A percentile compares a stretch with the other conserved stretches of the same genome.
These are phyloP conservation scores for Blepharisma stoltei DNA, from an alignment of 73 alveolate species.

Conservation along the genomic window DNA sequence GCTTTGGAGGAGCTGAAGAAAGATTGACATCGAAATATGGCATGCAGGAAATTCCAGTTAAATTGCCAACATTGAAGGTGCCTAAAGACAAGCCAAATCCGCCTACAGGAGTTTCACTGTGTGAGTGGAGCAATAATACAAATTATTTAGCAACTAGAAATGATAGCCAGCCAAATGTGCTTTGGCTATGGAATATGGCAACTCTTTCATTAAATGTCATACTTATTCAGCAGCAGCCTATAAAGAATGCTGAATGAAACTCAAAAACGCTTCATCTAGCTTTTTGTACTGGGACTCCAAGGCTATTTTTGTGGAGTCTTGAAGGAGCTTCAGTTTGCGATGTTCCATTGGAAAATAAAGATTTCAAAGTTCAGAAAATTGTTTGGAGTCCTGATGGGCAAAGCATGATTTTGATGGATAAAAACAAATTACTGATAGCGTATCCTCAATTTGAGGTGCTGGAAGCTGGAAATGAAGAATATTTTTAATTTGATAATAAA, in stretches of 20 bases:
- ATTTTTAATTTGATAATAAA: not conserved
- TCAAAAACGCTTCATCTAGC: constrained; percentile 72
- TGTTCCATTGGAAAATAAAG: constrained; percentile 53
- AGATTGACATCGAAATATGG: constrained; percentile 57
- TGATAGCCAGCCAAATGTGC: constrained; percentile 71
- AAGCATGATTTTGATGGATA: constrained; percentile 68
- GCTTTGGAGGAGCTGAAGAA: constrained; percentile 58
- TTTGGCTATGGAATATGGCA: constrained; percentile 82
- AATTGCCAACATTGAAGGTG: constrained; percentile 62
- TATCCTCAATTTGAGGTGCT: constrained; percentile 71
- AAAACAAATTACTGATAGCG: constrained; percentile 69
- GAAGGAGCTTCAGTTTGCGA: constrained; percentile 86
- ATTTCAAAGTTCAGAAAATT: constrained; percentile 64
- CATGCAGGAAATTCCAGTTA: constrained; percentile 52
- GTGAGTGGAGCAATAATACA: constrained; percentile 78
- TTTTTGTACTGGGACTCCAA: constrained; percentile 74
- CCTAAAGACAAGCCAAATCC: constrained; percentile 72
- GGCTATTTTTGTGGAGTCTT: constrained; percentile 81
- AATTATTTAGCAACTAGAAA: constrained; percentile 78
- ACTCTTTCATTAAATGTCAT: constrained; percentile 58
- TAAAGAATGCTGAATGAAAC: constrained; percentile 73
- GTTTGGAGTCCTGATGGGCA: constrained; percentile 91
- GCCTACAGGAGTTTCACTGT: constrained; percentile 67
- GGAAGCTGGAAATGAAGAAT: constrained; percentile 30
- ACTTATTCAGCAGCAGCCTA: constrained; percentile 69